Evolutionary conservation across 2,329 filamentous ascomycete species (phyloP), one percentile per base, ranked within the genome.

Genomic region (Fusarium staphyleae): DNA sequence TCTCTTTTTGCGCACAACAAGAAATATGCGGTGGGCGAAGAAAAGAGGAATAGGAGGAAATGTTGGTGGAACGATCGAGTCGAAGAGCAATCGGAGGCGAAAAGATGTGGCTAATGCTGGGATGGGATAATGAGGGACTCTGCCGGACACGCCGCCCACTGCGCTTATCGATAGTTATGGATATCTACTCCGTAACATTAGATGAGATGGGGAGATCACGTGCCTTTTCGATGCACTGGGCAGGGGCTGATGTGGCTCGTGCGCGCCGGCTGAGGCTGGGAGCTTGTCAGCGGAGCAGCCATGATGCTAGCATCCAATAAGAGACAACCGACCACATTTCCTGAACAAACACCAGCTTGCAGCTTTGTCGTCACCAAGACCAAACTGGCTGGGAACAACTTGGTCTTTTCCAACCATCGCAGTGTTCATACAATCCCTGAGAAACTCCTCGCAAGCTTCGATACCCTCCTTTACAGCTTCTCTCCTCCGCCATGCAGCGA

Each of bases 401-500:
- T 24, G 28, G 44, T 22, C 26, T 36, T 41, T 44, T 28, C 10
- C 5, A n/a, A 34, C 22, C 9, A 18, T 18, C 14, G 10, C 48
- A 16, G 33, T 26, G 22, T 13, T 15, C 24, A 26, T 29, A 50
- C 33, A 41, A 19, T 6, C 13, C 26, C 16, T 34, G 16, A 24
- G 16, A 24, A 19, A 18, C 14, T 30, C 14, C 24, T 24, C 42
- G 22, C 13, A 26, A 40, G 26, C 15, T 34, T 33, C 30, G 28
- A 47, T n/a, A 0, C 39, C 39, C 24, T 44, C 34, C 41, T 30
- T 13, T 48, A 12, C 24, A 55, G 33, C 50, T 30, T 30, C 46
- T 18, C 43, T 18, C 43, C 53, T 56, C 55, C 74, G 83, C 71
- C 57, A 97, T 97, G 93, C 93, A 97, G 78, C 89, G 92, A 73